A percentile compares a stretch with the other conserved stretches of the same genome.
phyloP scores from a whole-genome alignment of 345 rosid species.

The Pelargonium nanum region DNA sequence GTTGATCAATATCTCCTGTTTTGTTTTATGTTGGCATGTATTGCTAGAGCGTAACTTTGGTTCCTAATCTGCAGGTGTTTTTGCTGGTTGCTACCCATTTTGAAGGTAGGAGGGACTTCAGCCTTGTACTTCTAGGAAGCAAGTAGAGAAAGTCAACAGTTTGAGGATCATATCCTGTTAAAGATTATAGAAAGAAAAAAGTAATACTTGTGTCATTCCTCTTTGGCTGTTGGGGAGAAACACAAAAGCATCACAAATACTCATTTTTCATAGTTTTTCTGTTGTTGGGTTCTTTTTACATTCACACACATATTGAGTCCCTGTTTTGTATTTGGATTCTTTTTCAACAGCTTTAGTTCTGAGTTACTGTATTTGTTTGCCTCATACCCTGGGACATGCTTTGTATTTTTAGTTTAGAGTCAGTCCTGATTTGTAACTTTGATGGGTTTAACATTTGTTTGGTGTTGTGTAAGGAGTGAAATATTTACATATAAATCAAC shows the following conservation, averaged over 20 bases:
- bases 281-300: too few species aligned
- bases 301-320: too few species aligned
- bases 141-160: neutral
- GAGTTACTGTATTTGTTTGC: neutral
- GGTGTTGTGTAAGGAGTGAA: neutral
- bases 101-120: neutral
- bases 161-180: neutral
- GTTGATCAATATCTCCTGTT: too few species aligned
- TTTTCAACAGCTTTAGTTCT: neutral
- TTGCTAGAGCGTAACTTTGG: too few species aligned
- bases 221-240: too few species aligned
- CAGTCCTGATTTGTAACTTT: neutral
- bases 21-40: too few species aligned
- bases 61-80: neutral
- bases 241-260: neutral
- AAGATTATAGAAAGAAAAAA: neutral
- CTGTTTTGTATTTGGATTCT: neutral
- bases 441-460: neutral
- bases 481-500: neutral
- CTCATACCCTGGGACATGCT: neutral
- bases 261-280: neutral
- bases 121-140: neutral
- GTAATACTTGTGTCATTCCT: too few species aligned
- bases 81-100: neutral
- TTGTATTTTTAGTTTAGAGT: neutral